These are phyloP conservation scores for Agarophyton chilense DNA, from an alignment of 23 red algal species.

Conservation along the genomic window DNA sequence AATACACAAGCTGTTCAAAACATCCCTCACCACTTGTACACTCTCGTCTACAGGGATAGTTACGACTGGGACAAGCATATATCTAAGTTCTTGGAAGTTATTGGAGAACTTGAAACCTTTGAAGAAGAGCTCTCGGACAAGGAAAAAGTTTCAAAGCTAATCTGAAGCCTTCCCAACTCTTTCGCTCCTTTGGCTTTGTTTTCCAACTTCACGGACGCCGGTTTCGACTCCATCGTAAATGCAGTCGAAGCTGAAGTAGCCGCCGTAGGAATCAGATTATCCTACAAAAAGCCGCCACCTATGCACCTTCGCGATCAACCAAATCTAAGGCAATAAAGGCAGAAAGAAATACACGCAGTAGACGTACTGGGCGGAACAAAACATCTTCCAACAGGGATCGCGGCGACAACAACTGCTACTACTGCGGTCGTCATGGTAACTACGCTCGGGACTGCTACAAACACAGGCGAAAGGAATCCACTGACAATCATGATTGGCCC, in stretches of 20 bases:
- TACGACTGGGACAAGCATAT: conserved; percentile 11
- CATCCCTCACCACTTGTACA: background rate
- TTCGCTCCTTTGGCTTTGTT: conserved; percentile 30
- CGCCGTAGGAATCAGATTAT: background rate
- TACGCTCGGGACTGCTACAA: background rate
- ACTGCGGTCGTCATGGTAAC: too few species aligned
- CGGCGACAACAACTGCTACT: too few species aligned
- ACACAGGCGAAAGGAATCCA: background rate
- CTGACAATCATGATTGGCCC: background rate
- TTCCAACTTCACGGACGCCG: background rate
- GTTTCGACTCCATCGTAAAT: background rate
- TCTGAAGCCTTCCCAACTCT: too few species aligned
- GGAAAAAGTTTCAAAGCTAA: background rate
- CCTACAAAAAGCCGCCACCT: background rate
- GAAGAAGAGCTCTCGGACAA: background rate
- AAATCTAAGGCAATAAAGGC: too few species aligned
- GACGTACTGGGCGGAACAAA: background rate
- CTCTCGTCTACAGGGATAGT: background rate
- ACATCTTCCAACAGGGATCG: too few species aligned
- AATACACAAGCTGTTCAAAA: too few species aligned
- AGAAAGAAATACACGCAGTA: background rate
- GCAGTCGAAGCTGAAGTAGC: conserved; percentile 6
- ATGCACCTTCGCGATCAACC: background rate
- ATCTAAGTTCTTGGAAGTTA: too few species aligned
- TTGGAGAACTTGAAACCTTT: background rate